Conservation (phyloP, 352 stramenopile genomes). For the Phytophthora cactorum region DNA sequence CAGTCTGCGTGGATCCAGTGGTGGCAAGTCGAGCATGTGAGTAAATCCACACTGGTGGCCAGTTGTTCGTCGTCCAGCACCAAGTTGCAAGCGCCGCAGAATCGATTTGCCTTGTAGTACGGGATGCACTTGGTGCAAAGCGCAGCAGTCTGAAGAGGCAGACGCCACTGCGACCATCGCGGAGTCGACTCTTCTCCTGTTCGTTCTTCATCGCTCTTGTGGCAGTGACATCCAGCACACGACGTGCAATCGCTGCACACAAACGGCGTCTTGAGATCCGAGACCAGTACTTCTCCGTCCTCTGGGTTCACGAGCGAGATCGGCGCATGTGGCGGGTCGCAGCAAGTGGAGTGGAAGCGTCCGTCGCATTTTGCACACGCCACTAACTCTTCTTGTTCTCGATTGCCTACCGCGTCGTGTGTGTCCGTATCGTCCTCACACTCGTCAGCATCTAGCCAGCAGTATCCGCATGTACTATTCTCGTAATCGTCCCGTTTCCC, state of each 20-base stretch:
- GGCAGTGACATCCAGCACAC: conserved; percentile 64
- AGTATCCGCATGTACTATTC: conserved; percentile 28
- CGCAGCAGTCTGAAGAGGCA: conserved; percentile 65
- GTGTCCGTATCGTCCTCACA: conserved; percentile 14
- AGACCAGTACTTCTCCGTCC: conserved; percentile 58
- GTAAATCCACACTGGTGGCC: conserved; percentile 52
- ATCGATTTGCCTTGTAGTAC: conserved; percentile 72
- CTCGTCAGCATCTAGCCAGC: conserved; percentile 35
- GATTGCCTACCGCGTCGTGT: conserved; percentile 4
- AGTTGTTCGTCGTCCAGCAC: conserved; percentile 55
- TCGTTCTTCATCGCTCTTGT: conserved; percentile 6
- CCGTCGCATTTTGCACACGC: conserved; percentile 59
- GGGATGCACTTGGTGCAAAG: conserved; percentile 70
- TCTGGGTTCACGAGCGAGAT: conserved; percentile 66
- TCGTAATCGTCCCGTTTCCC: background rate
- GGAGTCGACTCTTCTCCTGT: background rate
- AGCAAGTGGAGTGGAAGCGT: conserved; percentile 75
- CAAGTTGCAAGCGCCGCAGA: conserved; percentile 73
- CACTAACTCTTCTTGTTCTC: conserved; percentile 47
- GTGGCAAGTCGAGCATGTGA: conserved; percentile 80
- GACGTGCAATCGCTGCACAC: conserved; percentile 68
- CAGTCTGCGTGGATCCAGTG: conserved; percentile 85
- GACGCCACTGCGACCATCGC: conserved; percentile 75
- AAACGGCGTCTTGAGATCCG: conserved; percentile 72
- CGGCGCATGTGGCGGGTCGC: conserved; percentile 69